Percentiles rank a stretch among this genome's conserved stretches.
phyloP scores from a whole-genome alignment of 139 green algal genomes.

The Volvox africanus region DNA sequence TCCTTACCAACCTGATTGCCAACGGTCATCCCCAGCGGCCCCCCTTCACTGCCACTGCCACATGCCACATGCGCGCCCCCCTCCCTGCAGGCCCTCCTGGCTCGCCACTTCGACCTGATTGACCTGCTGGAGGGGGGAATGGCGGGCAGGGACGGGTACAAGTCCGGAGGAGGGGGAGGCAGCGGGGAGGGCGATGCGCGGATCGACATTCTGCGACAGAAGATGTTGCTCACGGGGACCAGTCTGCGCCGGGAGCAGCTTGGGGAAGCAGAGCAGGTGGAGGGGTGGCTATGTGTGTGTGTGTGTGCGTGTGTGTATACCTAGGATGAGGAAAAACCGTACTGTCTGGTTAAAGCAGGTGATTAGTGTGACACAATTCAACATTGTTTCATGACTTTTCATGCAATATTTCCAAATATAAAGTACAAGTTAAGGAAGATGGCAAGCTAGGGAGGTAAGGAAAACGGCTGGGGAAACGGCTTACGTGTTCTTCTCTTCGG shows the following conservation, averaged over 20 bases:
- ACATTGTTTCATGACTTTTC: too few relatives aligned
- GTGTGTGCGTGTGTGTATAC: background rate
- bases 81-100: conserved; percentile 11
- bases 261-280: conserved; percentile 43
- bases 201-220: conserved; percentile 42
- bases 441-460: too few relatives aligned
- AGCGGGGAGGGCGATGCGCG: background rate
- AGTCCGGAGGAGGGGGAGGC: background rate
- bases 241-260: conserved; percentile 26
- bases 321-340: too few relatives aligned
- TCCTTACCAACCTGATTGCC: too few relatives aligned
- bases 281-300: background rate
- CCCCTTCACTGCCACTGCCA: background rate
- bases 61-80: background rate
- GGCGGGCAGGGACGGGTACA: background rate
- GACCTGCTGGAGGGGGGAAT: conserved; percentile 38
- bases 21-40: background rate
- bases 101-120: conserved; percentile 40
- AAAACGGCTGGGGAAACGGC: too few relatives aligned
- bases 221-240: conserved; percentile 39
- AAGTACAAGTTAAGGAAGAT: too few relatives aligned
- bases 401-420: too few relatives aligned
- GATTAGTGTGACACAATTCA: too few relatives aligned
- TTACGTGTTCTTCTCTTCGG: too few relatives aligned
- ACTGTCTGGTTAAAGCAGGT: too few relatives aligned